A percentile compares a stretch with the other conserved stretches of the same genome.
phyloP scores from a whole-genome alignment of 2,329 filamentous ascomycete genomes.

The Trichophyton mentagrophytes region DNA sequence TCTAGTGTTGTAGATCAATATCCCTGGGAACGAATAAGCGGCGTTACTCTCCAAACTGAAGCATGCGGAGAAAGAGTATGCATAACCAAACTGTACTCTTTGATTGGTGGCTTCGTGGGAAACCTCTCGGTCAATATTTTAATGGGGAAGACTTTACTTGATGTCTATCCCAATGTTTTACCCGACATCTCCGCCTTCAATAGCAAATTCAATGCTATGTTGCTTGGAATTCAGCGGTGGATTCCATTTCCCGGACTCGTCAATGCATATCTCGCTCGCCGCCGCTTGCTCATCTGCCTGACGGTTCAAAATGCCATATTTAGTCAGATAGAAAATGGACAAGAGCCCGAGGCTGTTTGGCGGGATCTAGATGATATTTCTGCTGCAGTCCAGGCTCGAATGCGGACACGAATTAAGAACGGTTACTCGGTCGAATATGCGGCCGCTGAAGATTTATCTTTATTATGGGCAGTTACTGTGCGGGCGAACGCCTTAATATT shows the following conservation, averaged over 20 bases:
- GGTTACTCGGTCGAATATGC: slow-evolving; percentile 28
- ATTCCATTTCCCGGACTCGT: slow-evolving; percentile 41
- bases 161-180: slow-evolving; percentile 41
- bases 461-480: slow-evolving; percentile 44
- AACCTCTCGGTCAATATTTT: slow-evolving; percentile 32
- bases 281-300: slow-evolving; percentile 30
- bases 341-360: slow-evolving; percentile 33
- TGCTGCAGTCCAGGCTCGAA: slow-evolving; percentile 32
- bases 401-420: slow-evolving; percentile 28
- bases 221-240: slow-evolving; percentile 44
- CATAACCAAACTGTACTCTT: slow-evolving; percentile 39
- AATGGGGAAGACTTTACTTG: slow-evolving; percentile 41
- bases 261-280: slow-evolving; percentile 36
- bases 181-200: slow-evolving; percentile 46
- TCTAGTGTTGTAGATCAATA: slow-evolving; percentile 49
- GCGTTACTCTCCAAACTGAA: slow-evolving; percentile 32
- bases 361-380: slow-evolving; percentile 39
- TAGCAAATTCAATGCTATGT: slow-evolving; percentile 40
- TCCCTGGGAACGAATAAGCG: slow-evolving; percentile 47
- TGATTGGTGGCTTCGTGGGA: slow-evolving; percentile 47
- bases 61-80: slow-evolving; percentile 32
- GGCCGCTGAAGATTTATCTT: slow-evolving; percentile 33
- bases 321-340: slow-evolving; percentile 29
- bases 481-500: slow-evolving; percentile 42
- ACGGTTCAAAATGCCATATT: slow-evolving; percentile 34